Evolutionary conservation across 192 early-diverging fungal genomes (phyloP).

Genomic region (Gigaspora rosea): DNA sequence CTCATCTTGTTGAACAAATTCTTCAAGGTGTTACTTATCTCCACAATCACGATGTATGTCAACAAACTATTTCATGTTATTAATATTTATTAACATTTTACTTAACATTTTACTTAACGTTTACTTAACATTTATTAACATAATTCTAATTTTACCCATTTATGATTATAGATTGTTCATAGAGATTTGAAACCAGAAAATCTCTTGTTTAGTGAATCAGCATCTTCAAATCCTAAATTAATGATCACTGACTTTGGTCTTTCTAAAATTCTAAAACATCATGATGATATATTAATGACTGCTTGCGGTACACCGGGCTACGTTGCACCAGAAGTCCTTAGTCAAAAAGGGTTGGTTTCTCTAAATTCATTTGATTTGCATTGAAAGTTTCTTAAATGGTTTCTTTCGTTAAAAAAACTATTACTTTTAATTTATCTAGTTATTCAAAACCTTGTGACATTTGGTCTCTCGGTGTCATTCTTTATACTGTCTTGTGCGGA

Average conservation of each 20-base stretch:
- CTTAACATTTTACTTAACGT: background rate
- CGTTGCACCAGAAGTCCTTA: constrained; percentile 83
- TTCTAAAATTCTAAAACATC: constrained; percentile 68
- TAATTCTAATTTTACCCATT: background rate
- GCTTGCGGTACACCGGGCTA: constrained; percentile 89
- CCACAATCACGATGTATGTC: constrained; percentile 67
- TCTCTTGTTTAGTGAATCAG: constrained; percentile 67
- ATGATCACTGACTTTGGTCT: constrained; percentile 92
- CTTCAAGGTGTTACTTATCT: constrained; percentile 85
- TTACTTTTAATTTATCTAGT: too few relatives aligned
- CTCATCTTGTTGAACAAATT: constrained; percentile 71
- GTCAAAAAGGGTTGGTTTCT: constrained; percentile 77
- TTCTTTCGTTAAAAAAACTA: too few relatives aligned
- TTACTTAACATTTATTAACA: background rate
- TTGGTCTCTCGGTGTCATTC: constrained; percentile 92
- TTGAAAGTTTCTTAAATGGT: too few relatives aligned
- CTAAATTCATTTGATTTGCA: too few relatives aligned
- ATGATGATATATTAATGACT: constrained; percentile 80
- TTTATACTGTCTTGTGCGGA: constrained; percentile 83
- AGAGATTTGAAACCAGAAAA: constrained; percentile 88
- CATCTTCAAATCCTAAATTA: constrained; percentile 58
- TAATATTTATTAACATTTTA: background rate
- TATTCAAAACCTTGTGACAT: constrained; percentile 82
- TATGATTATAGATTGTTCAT: constrained; percentile 72
- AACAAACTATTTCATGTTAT: too few relatives aligned